Conservation (phyloP, 805 yeast genomes). For the Saturnispora quitensis region DNA sequence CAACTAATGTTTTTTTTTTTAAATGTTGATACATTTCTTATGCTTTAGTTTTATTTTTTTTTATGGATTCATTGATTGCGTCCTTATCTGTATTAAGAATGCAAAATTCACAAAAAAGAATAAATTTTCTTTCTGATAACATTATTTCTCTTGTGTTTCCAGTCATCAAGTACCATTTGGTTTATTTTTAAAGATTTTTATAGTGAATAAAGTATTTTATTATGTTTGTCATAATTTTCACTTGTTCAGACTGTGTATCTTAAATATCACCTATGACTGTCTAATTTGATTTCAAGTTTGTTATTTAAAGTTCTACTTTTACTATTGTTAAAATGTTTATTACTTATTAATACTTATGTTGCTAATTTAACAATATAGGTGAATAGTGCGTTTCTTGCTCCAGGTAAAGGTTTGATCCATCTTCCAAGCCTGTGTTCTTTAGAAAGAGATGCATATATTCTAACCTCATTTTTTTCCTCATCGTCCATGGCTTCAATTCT, state of each 20-base stretch:
- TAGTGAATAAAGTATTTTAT: not conserved
- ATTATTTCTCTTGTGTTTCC: not conserved
- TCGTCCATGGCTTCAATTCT: slow-evolving; percentile 48
- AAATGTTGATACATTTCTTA: not conserved
- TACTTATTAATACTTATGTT: not conserved
- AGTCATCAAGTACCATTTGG: not conserved
- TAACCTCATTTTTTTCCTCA: slow-evolving; percentile 40
- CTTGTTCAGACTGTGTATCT: not conserved
- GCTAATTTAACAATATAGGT: slow-evolving; percentile 36
- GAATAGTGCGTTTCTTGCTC: slow-evolving; percentile 67
- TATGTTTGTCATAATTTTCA: not conserved
- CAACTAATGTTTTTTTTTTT: not conserved
- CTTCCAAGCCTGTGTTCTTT: slow-evolving; percentile 88
- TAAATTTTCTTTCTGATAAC: not conserved
- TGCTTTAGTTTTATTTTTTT: not conserved
- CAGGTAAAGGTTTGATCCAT: slow-evolving; percentile 58
- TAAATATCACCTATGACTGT: not conserved
- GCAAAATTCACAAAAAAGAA: not conserved
- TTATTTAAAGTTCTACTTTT: not conserved
- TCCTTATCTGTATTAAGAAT: not conserved
- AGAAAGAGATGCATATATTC: slow-evolving; percentile 58
- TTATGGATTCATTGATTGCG: not conserved
- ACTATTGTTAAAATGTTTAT: not conserved
- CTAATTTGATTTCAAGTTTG: not conserved
- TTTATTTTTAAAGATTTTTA: slow-evolving; percentile 1